Conservation (phyloP, 2,329 filamentous ascomycete species). For the Exophiala sp. region DNA sequence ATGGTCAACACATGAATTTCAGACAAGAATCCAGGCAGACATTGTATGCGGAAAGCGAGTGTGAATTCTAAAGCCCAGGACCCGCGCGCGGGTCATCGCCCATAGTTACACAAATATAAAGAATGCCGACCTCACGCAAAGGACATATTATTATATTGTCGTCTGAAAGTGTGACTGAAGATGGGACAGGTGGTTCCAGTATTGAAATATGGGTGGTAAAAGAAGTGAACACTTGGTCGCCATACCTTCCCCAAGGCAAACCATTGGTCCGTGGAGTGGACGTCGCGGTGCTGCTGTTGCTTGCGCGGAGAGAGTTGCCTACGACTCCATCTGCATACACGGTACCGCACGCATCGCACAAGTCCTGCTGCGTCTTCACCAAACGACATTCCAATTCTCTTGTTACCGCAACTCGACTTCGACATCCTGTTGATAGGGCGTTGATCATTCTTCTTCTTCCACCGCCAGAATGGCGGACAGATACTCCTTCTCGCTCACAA, state of each 20-base stretch:
- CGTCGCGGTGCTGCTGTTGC: background rate
- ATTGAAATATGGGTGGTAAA: no score
- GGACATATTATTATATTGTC: no score
- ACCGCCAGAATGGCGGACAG: constrained; percentile 77
- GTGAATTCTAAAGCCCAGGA: no score
- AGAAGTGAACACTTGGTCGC: no score
- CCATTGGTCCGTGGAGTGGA: background rate
- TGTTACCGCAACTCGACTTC: background rate
- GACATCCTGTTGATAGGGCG: background rate
- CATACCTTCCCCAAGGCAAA: background rate
- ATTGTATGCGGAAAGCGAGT: no score
- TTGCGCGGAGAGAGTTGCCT: constrained; percentile 1
- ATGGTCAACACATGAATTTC: background rate
- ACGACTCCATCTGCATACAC: background rate
- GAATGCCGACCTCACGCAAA: no score
- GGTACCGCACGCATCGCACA: background rate
- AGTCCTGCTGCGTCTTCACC: background rate
- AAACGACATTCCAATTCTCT: background rate
- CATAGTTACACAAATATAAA: no score
- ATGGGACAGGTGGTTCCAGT: no score
- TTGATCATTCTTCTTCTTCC: background rate
- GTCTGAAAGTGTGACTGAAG: no score
- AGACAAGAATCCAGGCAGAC: no score
- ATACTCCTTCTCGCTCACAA: constrained; percentile 99
- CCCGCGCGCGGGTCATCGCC: no score